Conservation (phyloP, 2,329 filamentous ascomycete species). For the Colletotrichum lentis region DNA sequence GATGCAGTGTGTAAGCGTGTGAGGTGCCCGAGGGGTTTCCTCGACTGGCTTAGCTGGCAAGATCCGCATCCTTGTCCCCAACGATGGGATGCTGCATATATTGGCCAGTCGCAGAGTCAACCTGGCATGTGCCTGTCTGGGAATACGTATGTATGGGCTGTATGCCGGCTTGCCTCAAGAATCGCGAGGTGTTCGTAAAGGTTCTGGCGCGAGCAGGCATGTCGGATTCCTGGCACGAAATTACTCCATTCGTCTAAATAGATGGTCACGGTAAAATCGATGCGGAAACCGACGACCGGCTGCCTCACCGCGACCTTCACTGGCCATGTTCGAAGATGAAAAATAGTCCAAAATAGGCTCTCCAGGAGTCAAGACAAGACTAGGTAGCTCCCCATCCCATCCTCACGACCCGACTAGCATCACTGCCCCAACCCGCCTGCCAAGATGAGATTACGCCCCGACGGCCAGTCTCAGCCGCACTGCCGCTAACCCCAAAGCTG, state of each 20-base stretch:
- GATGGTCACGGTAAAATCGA: no score
- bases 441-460: neutral
- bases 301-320: no score
- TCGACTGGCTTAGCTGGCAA: neutral
- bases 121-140: neutral
- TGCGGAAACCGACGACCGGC: no score
- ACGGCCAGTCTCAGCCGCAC: slow-evolving; percentile 9
- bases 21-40: neutral
- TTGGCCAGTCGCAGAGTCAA: no score
- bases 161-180: neutral
- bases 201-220: no score
- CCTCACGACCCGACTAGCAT: neutral
- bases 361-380: no score
- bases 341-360: no score
- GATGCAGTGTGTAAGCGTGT: neutral
- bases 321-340: neutral
- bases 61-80: neutral
- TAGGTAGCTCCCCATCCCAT: no score
- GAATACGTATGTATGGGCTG: no score
- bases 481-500: neutral
- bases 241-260: no score
- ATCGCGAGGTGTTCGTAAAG: no score
- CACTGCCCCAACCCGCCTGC: neutral
- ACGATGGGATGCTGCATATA: neutral
- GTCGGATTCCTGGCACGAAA: no score